Conservation (phyloP, 495 filamentous ascomycete genomes). For the Penicillium ucsense region DNA sequence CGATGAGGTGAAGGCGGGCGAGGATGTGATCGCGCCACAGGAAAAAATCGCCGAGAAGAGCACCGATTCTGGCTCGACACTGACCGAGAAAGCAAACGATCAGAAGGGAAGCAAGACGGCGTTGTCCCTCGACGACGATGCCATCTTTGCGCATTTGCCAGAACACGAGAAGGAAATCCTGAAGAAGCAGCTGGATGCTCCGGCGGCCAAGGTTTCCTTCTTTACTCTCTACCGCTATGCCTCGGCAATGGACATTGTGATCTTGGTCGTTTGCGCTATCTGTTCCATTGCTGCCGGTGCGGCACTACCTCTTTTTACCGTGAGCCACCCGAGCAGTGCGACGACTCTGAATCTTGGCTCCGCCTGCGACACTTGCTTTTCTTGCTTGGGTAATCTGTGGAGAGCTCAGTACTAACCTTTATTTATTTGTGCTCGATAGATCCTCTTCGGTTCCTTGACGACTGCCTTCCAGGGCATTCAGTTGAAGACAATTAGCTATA, state of each 20-base stretch:
- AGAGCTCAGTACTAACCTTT: background rate
- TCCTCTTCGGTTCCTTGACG: constrained; percentile 68
- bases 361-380: no score
- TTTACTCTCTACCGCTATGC: constrained; percentile 72
- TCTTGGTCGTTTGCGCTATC: constrained; percentile 56
- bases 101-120: constrained; percentile 8
- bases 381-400: no score
- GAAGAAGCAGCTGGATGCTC: constrained; percentile 60
- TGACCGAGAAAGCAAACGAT: constrained; percentile 12
- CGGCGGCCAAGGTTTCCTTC: constrained; percentile 53
- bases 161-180: constrained; percentile 56
- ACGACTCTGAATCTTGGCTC: background rate
- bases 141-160: constrained; percentile 28
- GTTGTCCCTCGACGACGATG: constrained; percentile 19
- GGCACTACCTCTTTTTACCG: constrained; percentile 78
- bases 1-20: constrained; percentile 4
- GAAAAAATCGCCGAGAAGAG: constrained; percentile 12
- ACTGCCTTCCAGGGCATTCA: constrained; percentile 61
- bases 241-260: constrained; percentile 59
- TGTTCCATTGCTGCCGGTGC: constrained; percentile 71
- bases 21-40: background rate
- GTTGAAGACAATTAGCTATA: constrained; percentile 30
- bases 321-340: constrained; percentile 22
- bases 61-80: constrained; percentile 19
- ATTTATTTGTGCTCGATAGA: constrained; percentile 14